Evolutionary conservation across 1,284 basidiomycete genomes (phyloP), one percentile per base, ranked within the genome.

Genomic region (Puccinia brachypodii): DNA sequence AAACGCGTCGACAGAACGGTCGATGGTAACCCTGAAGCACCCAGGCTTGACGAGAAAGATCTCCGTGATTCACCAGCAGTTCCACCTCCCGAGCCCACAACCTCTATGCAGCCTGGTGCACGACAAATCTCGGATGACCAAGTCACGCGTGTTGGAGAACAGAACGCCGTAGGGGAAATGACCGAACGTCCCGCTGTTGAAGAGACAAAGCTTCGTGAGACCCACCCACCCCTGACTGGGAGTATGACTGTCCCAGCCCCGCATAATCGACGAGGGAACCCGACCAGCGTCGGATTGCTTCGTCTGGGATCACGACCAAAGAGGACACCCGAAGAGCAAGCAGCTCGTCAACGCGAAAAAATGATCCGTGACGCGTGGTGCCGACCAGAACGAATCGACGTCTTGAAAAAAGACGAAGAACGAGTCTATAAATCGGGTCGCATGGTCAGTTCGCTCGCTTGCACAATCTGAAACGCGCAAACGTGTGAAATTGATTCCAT

Each of bases 341-440:
- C 62, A 28, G 68, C 68, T 69, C 50, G 40, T 31, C 66, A 72
- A 58, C 50, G 50, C 28, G 77, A 71, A 38, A 79, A 79, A 47
- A 71, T 79, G 42, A 47, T 58, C 31, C 62, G 77, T 53, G 77
- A 79, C 62, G 77, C 47, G n/a, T 79, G 77, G 77, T 79, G 77
- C 69, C 66, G 77, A 42, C 36, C 66, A 4, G 68, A 79, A 56
- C 31, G 77, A 31, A 38, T 42, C 14, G 77, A 79, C 28, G 56
- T 72, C 11, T 1, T 71, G 16, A 58, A 79, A 47, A 79, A 79
- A 60, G 77, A 33, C 56, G 77, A 79, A 28, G 77, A 79, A 56
- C 56, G 44, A 56, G 50, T 79, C 62, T 79, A 79, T 33, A 64
- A 56, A 56, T 71, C 66, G 2, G 77, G 77, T 11, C 66, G 68